A percentile compares a stretch with the other conserved stretches of the same genome.
These are phyloP conservation scores for Apiotrichum veenhuisii DNA, from an alignment of 1,284 basidiomycete species.

Conservation along the genomic window DNA sequence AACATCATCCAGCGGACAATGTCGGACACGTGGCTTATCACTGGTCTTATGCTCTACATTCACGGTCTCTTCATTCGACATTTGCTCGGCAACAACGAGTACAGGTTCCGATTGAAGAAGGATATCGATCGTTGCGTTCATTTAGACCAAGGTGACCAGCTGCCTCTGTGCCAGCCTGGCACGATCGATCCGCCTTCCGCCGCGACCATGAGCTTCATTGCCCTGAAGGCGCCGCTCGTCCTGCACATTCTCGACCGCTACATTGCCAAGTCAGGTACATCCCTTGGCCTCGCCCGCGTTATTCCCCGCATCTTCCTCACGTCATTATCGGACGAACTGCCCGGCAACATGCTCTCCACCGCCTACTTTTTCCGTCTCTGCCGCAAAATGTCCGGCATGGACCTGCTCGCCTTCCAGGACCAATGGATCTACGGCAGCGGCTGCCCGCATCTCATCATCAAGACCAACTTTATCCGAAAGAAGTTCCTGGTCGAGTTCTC, in stretches of 20 bases:
- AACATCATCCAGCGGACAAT: slow-evolving; percentile 94
- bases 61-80: slow-evolving; percentile 82
- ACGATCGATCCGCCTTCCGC: slow-evolving; percentile 74
- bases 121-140: slow-evolving; percentile 92
- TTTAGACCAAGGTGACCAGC: slow-evolving; percentile 83
- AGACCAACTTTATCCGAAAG: slow-evolving; percentile 92
- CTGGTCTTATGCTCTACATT: slow-evolving; percentile 87
- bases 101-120: slow-evolving; percentile 89
- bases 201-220: slow-evolving; percentile 76
- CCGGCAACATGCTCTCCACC: slow-evolving; percentile 81
- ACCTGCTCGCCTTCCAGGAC: slow-evolving; percentile 84
- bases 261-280: slow-evolving; percentile 90
- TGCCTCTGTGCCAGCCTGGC: slow-evolving; percentile 89
- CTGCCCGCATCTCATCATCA: slow-evolving; percentile 85
- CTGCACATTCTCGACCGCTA: slow-evolving; percentile 92
- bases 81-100: slow-evolving; percentile 94
- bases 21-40: slow-evolving; percentile 93
- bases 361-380: slow-evolving; percentile 87
- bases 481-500: slow-evolving; percentile 96
- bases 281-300: slow-evolving; percentile 87
- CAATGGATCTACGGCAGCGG: slow-evolving; percentile 99
- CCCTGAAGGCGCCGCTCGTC: slow-evolving; percentile 90
- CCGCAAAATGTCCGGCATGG: slow-evolving; percentile 87
- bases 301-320: slow-evolving; percentile 93
- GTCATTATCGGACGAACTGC: slow-evolving; percentile 86